Conservation (phyloP, 495 filamentous ascomycete species). For the Cladorrhinum samala region DNA sequence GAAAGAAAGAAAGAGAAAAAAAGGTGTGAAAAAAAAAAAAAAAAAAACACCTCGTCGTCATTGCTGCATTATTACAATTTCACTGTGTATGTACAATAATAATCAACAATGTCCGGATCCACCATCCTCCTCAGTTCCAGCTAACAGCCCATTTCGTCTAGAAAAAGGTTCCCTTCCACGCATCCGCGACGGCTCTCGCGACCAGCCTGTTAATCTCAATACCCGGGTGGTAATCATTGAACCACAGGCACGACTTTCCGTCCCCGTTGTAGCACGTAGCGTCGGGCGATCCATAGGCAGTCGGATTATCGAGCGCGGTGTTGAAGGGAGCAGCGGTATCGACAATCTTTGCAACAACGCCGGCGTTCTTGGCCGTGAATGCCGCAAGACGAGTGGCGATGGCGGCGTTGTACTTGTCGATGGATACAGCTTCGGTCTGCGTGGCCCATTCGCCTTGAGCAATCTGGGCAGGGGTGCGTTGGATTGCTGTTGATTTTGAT, state of each 20-base stretch:
- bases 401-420: conserved; percentile 34
- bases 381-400: conserved; percentile 17
- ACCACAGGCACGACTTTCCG: conserved; percentile 41
- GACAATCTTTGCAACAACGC: conserved; percentile 25
- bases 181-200: conserved; percentile 37
- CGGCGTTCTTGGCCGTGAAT: conserved; percentile 27
- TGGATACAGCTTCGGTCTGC: conserved; percentile 27
- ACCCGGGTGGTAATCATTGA: conserved; percentile 41
- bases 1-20: too few relatives aligned
- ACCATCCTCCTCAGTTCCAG: too few relatives aligned
- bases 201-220: conserved; percentile 33
- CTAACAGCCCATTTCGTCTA: too few relatives aligned
- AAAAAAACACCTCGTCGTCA: too few relatives aligned
- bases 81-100: too few relatives aligned
- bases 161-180: conserved; percentile 28
- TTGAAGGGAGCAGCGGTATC: conserved; percentile 39
- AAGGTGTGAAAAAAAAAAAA: too few relatives aligned
- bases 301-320: conserved; percentile 35
- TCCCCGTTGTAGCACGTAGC: conserved; percentile 39
- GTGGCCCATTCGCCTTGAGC: conserved; percentile 18
- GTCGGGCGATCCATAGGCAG: conserved; percentile 36
- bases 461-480: conserved; percentile 53
- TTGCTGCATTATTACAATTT: too few relatives aligned
- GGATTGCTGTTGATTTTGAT: conserved; percentile 37
- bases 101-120: too few relatives aligned